These are phyloP conservation scores for Chaetomium sp. DNA, from an alignment of 2,329 filamentous ascomycete species.

Conservation along the genomic window DNA sequence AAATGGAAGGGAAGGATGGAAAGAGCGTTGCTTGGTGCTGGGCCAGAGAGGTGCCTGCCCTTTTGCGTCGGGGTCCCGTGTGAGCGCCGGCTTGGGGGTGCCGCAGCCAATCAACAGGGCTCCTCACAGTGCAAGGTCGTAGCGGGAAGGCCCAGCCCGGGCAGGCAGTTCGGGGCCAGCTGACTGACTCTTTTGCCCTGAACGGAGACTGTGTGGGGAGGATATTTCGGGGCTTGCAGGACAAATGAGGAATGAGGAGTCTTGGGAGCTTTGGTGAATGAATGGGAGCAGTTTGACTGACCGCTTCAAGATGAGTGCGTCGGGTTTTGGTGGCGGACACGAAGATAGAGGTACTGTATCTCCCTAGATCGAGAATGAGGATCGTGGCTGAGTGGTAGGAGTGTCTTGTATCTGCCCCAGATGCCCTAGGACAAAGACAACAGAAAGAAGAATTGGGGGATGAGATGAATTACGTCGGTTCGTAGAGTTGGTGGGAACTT, in stretches of 20 bases:
- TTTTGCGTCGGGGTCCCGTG: constrained; percentile 14
- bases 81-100: constrained; percentile 14
- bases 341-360: too few relatives aligned
- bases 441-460: too few relatives aligned
- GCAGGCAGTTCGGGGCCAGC: constrained; percentile 11
- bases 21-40: constrained; percentile 9
- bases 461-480: too few relatives aligned
- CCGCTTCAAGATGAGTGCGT: too few relatives aligned
- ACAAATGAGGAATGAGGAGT: neutral
- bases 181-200: constrained; percentile 11
- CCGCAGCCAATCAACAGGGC: constrained; percentile 17
- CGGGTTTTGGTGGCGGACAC: too few relatives aligned
- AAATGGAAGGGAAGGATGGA: constrained; percentile 12
- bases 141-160: constrained; percentile 10
- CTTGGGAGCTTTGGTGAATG: too few relatives aligned
- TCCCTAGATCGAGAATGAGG: too few relatives aligned
- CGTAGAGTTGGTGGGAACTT: too few relatives aligned
- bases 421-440: too few relatives aligned
- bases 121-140: constrained; percentile 13
- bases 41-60: constrained; percentile 15
- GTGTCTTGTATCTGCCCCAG: too few relatives aligned
- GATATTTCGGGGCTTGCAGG: constrained; percentile 3
- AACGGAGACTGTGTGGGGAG: constrained; percentile 3
- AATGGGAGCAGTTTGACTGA: too few relatives aligned
- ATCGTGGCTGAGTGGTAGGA: too few relatives aligned